These are phyloP conservation scores for Ogataea neopini DNA, from an alignment of 805 yeast species.

Conservation along the genomic window DNA sequence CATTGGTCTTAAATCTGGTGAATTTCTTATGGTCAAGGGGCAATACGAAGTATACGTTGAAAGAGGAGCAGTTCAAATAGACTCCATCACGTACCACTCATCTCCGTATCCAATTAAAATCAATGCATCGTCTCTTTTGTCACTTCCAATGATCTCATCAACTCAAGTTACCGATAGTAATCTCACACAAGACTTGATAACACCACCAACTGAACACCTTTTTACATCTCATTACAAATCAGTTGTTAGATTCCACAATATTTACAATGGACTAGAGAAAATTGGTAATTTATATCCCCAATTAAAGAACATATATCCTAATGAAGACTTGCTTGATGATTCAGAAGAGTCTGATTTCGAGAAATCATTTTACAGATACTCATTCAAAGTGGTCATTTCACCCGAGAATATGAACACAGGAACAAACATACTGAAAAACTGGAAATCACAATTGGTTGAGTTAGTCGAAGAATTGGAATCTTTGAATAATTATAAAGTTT, in stretches of 20 bases:
- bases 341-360: conserved; percentile 23
- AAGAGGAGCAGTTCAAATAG: conserved; percentile 49
- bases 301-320: conserved; percentile 43
- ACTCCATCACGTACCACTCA: conserved; percentile 39
- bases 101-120: conserved; percentile 20
- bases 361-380: conserved; percentile 31
- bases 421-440: conserved; percentile 26
- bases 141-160: conserved; percentile 47
- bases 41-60: conserved; percentile 45
- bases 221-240: conserved; percentile 44
- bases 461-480: conserved; percentile 16
- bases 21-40: conserved; percentile 48
- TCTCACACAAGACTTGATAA: conserved; percentile 31
- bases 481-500: conserved; percentile 26
- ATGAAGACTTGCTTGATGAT: conserved; percentile 11
- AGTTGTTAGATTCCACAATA: conserved; percentile 40
- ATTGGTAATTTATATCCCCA: conserved; percentile 46
- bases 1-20: conserved; percentile 45
- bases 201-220: conserved; percentile 38
- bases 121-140: conserved; percentile 37
- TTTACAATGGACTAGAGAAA: conserved; percentile 45
- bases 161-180: conserved; percentile 40
- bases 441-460: conserved; percentile 25
- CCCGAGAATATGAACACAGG: conserved; percentile 32
- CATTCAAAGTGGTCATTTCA: conserved; percentile 38